Evolutionary conservation across 2,329 filamentous ascomycete species (phyloP).

Genomic region (Claviceps sp.): DNA sequence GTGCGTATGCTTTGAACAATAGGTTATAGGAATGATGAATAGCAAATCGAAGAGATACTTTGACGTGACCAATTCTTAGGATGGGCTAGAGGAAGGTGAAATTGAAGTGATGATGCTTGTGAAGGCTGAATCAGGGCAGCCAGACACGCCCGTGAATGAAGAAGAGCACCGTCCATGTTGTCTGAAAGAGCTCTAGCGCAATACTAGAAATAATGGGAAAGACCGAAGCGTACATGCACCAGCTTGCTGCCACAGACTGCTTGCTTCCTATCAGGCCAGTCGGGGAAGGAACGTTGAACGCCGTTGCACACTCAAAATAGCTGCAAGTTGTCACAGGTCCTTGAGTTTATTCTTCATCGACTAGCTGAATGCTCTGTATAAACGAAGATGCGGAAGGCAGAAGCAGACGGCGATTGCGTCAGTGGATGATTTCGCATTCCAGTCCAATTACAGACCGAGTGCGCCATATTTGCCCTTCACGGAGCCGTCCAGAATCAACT

Average conservation of each 20-base stretch:
- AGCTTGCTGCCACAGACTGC: background rate
- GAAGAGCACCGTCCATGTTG: background rate
- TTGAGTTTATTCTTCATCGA: background rate
- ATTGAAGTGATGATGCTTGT: background rate
- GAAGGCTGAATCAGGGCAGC: background rate
- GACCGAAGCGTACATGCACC: background rate
- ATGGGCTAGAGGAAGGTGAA: background rate
- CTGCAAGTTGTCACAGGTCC: background rate
- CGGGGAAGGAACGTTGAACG: background rate
- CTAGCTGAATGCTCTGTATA: background rate
- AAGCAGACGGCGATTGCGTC: background rate
- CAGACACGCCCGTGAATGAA: background rate
- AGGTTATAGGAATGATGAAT: background rate
- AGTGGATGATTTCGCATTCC: background rate
- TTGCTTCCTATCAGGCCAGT: background rate
- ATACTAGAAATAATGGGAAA: background rate
- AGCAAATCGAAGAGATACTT: background rate
- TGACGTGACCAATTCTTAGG: background rate
- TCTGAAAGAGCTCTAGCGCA: background rate
- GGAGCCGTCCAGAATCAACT: constrained; percentile 16
- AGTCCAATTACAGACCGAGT: constrained; percentile 17
- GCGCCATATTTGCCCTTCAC: constrained; percentile 20
- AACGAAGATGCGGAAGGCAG: background rate
- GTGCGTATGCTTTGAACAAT: background rate
- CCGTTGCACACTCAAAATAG: background rate